Evolutionary conservation across 1,284 basidiomycete species (phyloP).

Genomic region (Meripilus lineatus): DNA sequence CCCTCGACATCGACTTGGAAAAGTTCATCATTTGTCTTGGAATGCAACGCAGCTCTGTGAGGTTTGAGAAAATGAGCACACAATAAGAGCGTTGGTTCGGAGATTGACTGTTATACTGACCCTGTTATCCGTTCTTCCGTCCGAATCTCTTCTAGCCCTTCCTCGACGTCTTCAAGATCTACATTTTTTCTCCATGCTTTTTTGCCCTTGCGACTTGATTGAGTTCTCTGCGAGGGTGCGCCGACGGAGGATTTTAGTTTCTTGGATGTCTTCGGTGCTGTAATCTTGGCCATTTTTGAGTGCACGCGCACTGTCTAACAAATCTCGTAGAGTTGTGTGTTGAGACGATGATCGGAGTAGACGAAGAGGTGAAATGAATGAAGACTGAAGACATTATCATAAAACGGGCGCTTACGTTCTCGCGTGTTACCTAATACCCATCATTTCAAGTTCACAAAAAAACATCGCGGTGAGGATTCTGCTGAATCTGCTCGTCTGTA

Average conservation of each 20-base stretch:
- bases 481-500: too few relatives aligned
- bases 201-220: conserved; percentile 85
- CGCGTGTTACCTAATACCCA: too few relatives aligned
- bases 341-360: too few relatives aligned
- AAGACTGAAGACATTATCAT: too few relatives aligned
- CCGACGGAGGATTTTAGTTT: conserved; percentile 30
- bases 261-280: conserved; percentile 6
- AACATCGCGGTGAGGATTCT: too few relatives aligned
- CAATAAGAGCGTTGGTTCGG: neutral
- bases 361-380: too few relatives aligned
- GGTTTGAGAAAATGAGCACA: neutral
- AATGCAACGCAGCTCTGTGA: conserved; percentile 51
- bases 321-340: too few relatives aligned
- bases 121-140: conserved; percentile 77
- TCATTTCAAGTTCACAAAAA: too few relatives aligned
- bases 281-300: neutral
- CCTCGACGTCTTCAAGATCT: conserved; percentile 73
- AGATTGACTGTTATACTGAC: conserved; percentile 36
- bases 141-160: conserved; percentile 66
- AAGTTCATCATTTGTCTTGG: conserved; percentile 65
- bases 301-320: neutral
- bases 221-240: conserved; percentile 66
- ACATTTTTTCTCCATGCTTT: conserved; percentile 92
- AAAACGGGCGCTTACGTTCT: too few relatives aligned
- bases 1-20: conserved; percentile 79